Base-by-base conservation (phyloP, 352 stramenopile genomes). In the Phytopythium cucurbitacearum region DNA sequence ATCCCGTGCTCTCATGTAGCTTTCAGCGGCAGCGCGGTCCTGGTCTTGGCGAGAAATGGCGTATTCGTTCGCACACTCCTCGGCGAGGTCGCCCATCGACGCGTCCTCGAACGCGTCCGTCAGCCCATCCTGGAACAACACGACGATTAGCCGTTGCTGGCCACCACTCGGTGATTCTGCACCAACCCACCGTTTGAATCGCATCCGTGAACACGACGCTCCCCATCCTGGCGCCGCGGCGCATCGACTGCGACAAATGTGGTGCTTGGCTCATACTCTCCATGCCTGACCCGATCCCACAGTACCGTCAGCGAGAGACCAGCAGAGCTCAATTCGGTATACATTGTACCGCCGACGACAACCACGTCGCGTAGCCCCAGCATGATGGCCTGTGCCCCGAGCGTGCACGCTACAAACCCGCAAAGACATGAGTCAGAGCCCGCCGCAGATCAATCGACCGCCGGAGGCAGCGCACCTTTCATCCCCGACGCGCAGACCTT, bases 191-290 rank as follows among this genome's bases (percentile, higher is more conserved):
- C 45, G 66, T 74, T 46, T 87, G 77, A 39, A 90, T 69, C 41
- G 74, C 91, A 64, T 99, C 95, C 3, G 96, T 70, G 42, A 98
- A 76, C 40, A 87, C 69, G 37, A 82, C 67, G 60, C 98, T 69
- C 6, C 95, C 95, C 35, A 97, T 87, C 39, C 79, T 72, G 40
- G 72, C 84, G 8, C 94, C 95, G 1, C 61, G 76, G 15, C 96
- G 76, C 8, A 60, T 60, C 45, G 86, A 87, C 47, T 79, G 77
- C 21, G 72, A 81, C 37, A 98, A 55, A 68, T 99, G 91, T 16
- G 96, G 96, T 37, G 91, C 87, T 48, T 98, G 96, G 36, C 74
- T 94, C 96, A 99, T 99, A 65, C 71, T 96, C 74, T 99, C 96
- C 75, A 98, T 96, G 11, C 93, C 94, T 65, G n/a, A 7, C 13